Evolutionary conservation across 352 stramenopile genomes (phyloP), one percentile per base, ranked within the genome.

Genomic region (Aphanomyces invadans): DNA sequence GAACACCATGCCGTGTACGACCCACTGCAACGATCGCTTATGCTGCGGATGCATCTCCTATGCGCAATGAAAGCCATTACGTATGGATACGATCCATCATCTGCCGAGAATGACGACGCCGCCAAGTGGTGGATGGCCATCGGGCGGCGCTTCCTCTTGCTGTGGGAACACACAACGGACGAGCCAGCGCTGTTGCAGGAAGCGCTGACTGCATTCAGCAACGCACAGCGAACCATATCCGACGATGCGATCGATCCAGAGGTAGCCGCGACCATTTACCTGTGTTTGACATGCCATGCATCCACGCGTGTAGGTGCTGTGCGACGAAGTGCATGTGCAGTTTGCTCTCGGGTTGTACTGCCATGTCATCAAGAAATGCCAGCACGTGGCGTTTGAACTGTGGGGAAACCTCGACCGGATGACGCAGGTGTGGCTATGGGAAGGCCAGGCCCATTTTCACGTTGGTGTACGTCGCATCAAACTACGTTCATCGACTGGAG

Each of bases 311-410:
- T 51, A 66, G 44, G 21, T 45, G 28, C 57, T 33, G 59, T 38
- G 29, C 15, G 36, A 21, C 2, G 33, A 57, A 21, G 28, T 66
- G 15, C 23, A 53, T 25, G 46, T 66, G 17, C 19, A 36, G 3
- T 57, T 66, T 33, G 44, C 45, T 3, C 46, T 67, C 11, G 39
- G 60, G 12, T 32, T 67, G 38, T 57, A 59, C n/a, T 59, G 60
- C 49, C 60, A 67, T 26, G n/a, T 48, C 7, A 10, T 66, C 60
- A 67, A 57, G 23, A 15, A 10, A 11, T 29, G 23, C 25, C n/a
- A 67, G 12, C 33, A 39, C 4, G 31, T 57, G 11, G 36, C 49
- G 29, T 21, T 57, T 10, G 49, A 57, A n/a, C 21, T 57, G 25
- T 28, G 11, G 12, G 21, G 12, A 26, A 4, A 52, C 19, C 44